Evolutionary conservation across 148 eudicot genomes (phyloP).

Genomic region (Cornus controversa): DNA sequence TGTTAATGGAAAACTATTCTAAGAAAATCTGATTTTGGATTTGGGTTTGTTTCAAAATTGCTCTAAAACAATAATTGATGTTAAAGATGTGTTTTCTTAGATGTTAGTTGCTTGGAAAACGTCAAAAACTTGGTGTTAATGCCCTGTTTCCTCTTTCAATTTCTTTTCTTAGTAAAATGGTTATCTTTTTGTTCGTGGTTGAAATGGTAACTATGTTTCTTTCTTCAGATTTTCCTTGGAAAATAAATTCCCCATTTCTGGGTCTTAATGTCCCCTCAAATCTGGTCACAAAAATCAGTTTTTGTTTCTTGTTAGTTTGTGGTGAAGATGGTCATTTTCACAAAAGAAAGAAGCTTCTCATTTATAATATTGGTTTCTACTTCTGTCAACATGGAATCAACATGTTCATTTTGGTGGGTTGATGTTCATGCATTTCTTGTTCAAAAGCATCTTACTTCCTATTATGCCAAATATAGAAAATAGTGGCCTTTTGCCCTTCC

Average conservation of each 20-base stretch:
- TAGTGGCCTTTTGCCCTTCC: background rate
- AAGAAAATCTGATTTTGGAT: background rate
- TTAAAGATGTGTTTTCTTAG: background rate
- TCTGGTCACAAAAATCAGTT: background rate
- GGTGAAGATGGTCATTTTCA: slow-evolving; percentile 1
- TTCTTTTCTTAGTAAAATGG: background rate
- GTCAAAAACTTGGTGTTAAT: background rate
- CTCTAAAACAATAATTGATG: background rate
- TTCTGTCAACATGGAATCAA: slow-evolving; percentile 4
- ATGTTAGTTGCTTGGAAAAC: background rate
- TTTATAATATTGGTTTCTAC: background rate
- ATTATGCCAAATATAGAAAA: background rate
- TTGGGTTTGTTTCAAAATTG: background rate
- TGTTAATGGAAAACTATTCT: background rate
- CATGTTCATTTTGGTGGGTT: slow-evolving; percentile 15
- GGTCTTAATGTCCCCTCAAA: background rate
- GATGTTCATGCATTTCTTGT: slow-evolving; percentile 10
- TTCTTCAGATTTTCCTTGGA: background rate
- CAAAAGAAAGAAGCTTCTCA: background rate
- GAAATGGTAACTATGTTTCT: background rate
- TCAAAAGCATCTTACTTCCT: background rate
- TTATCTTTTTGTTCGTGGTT: background rate
- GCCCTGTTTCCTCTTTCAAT: background rate
- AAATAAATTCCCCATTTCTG: background rate
- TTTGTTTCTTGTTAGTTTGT: background rate